Percentiles rank a stretch among this genome's conserved stretches.
These are phyloP conservation scores for Limonium bicolor DNA, from an alignment of 148 eudicot genomes.

Conservation along the genomic window DNA sequence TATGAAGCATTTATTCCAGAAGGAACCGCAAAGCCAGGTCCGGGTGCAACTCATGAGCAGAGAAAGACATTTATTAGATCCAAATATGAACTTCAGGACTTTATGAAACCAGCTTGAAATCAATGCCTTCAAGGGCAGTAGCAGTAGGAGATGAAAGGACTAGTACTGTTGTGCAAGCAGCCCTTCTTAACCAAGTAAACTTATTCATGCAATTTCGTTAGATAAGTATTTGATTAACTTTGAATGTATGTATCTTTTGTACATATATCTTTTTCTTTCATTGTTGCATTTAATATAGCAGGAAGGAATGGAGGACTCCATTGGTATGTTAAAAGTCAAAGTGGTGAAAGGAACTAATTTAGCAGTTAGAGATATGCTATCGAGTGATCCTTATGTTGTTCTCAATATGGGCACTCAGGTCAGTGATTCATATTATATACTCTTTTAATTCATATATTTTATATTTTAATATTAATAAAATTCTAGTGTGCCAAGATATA, in stretches of 20 bases:
- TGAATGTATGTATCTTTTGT: not conserved
- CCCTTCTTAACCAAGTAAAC: too few species aligned
- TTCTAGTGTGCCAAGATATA: too few species aligned
- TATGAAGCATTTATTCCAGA: slow-evolving; percentile 84
- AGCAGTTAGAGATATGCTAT: slow-evolving; percentile 85
- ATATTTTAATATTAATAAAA: too few species aligned
- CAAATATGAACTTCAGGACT: slow-evolving; percentile 86
- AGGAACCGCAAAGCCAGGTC: slow-evolving; percentile 62
- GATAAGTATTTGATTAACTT: slow-evolving; percentile 1
- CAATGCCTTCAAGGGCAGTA: slow-evolving; percentile 31
- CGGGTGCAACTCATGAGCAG: slow-evolving; percentile 58
- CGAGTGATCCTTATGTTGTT: slow-evolving; percentile 92
- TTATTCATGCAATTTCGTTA: slow-evolving; percentile 35
- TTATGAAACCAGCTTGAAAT: slow-evolving; percentile 88
- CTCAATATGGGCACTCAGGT: slow-evolving; percentile 84
- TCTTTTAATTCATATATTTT: too few species aligned
- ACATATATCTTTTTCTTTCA: not conserved
- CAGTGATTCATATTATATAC: too few species aligned
- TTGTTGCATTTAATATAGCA: slow-evolving; percentile 16
- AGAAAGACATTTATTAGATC: slow-evolving; percentile 83
- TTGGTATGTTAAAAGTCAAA: slow-evolving; percentile 66
- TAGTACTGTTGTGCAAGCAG: slow-evolving; percentile 39
- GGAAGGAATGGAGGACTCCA: slow-evolving; percentile 85
- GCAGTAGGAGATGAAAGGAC: slow-evolving; percentile 26
- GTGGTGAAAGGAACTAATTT: slow-evolving; percentile 79